phyloP scores from a whole-genome alignment of 768 basidiomycete species.

The Boletus reticuloceps region DNA sequence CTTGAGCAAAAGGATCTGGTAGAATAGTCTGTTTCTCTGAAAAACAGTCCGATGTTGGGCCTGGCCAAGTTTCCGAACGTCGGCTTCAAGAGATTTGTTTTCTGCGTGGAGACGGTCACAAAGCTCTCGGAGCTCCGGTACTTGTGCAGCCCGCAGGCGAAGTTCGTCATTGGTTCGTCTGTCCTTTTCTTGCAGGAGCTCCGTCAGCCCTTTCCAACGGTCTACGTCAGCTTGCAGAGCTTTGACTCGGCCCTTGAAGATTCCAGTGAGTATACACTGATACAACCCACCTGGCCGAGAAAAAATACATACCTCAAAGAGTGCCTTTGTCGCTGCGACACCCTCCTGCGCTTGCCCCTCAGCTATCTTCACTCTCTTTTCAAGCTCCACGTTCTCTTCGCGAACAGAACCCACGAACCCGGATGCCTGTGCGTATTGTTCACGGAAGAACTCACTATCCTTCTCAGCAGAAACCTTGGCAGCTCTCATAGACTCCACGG shows the following conservation, averaged over 20 bases:
- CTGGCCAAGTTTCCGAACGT: constrained; percentile 14
- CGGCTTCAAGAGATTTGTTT: constrained; percentile 22
- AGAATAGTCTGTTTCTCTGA: constrained; percentile 18
- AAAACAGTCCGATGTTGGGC: constrained; percentile 15
- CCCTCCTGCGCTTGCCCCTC: constrained; percentile 55
- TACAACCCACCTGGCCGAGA: neutral
- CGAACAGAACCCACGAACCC: constrained; percentile 43
- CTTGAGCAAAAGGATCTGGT: constrained; percentile 19
- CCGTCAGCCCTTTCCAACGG: constrained; percentile 45
- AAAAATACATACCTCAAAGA: constrained; percentile 37
- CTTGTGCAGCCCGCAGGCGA: constrained; percentile 54
- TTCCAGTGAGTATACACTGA: neutral
- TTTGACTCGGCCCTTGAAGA: constrained; percentile 36
- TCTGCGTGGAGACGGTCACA: constrained; percentile 32
- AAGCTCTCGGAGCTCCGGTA: constrained; percentile 46
- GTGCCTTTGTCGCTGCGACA: constrained; percentile 47
- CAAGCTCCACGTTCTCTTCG: constrained; percentile 50
- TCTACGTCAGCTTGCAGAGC: constrained; percentile 46
- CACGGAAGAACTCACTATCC: constrained; percentile 53
- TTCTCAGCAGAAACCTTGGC: constrained; percentile 38
- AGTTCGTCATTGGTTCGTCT: constrained; percentile 58
- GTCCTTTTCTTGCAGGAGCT: constrained; percentile 57
- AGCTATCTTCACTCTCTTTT: constrained; percentile 46
- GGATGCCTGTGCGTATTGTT: constrained; percentile 53
- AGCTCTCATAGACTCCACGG: constrained; percentile 26